Evolutionary conservation across 1,139 yeast species (phyloP), one percentile per base, ranked within the genome.

Genomic region (Trichomonascaceae sp.): DNA sequence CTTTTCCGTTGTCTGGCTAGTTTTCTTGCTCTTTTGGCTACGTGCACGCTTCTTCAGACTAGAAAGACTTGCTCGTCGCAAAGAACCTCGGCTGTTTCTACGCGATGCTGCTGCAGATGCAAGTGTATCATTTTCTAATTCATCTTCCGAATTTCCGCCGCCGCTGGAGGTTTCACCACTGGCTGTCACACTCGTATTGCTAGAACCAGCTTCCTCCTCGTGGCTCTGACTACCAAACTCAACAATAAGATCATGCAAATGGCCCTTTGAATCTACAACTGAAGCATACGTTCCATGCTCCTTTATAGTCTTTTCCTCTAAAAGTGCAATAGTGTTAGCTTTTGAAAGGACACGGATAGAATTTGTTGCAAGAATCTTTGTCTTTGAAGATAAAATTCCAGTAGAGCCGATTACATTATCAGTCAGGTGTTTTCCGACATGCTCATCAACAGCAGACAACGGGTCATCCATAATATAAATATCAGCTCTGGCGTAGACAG

Each of bases 401-500:
- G 75, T 67, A 32, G 81, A 77, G 19, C 88, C 82, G 53, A 85
- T 68, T 15, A 85, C 86, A 50, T 78, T 70, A 41, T 76, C 74
- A 52, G 82, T 78, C 57, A 89, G 76, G 58, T 82, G 87, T 58
- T 78, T 80, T 17, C 91, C 86, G 55, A 88, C 95, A 70, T 88
- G 90, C 49, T 91, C 85, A 73, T 89, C 95, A 30, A 89, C 93
- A 17, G 96, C 93, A 64, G 90, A 82, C 57, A 89, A 75, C 3
- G 86, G 77, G 63, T 87, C 96, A 70, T 89, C 96, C 55, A 89
- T 72, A 46, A 89, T 70, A 63, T 85, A 87, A 18, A 89, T 77
- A 66, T 89, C 96, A 0, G 95, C 87, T 53, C 96, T 77, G 6
- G 95, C 79, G 65, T 88, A 89, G 1, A 89, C 95, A 1, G 96